These are phyloP conservation scores for Trichoderma sp. DNA, from an alignment of 2,329 filamentous ascomycete species.

Conservation along the genomic window DNA sequence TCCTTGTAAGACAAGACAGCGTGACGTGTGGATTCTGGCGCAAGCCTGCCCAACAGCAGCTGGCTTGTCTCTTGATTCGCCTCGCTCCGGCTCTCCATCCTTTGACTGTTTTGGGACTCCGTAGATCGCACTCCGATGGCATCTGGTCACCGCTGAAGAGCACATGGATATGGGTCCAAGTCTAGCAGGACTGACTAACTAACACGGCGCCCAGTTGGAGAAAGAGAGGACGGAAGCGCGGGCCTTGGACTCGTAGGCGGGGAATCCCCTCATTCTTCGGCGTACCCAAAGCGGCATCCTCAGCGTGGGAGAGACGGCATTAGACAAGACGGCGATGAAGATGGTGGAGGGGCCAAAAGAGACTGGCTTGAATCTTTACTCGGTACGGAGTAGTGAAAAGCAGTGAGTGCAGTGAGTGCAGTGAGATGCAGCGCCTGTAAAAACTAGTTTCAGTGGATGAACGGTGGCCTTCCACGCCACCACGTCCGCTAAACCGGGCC, in stretches of 20 bases:
- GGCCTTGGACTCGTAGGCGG: not conserved
- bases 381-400: not conserved
- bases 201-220: not conserved
- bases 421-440: not conserved
- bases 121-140: not conserved
- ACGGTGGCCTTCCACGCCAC: not conserved
- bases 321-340: not conserved
- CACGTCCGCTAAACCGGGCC: conserved; percentile 4
- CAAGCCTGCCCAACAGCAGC: not conserved
- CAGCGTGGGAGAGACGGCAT: not conserved
- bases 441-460: not conserved
- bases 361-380: not conserved
- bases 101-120: not conserved
- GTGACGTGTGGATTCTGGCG: not conserved
- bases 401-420: not conserved
- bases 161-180: not conserved
- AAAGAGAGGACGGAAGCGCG: not conserved
- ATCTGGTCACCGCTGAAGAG: not conserved
- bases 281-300: not conserved
- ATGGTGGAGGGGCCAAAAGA: not conserved
- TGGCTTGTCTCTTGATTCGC: not conserved
- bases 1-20: not conserved
- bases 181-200: not conserved
- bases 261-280: not conserved
- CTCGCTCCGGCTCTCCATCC: not conserved